These are phyloP conservation scores for Candida hungchunana DNA, from an alignment of 805 yeast genomes.

Conservation along the genomic window DNA sequence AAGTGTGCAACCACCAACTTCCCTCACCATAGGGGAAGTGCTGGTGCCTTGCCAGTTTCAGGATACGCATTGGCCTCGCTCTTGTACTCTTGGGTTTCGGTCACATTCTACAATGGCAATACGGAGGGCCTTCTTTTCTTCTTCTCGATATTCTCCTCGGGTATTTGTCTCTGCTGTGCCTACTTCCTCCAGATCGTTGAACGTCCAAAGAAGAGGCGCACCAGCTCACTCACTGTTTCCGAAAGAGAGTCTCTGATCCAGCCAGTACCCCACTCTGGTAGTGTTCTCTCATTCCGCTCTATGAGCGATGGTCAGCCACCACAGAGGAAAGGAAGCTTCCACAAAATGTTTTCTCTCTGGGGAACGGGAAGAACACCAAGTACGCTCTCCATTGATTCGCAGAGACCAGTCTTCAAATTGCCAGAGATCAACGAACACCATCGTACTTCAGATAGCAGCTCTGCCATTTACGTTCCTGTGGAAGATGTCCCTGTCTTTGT, in stretches of 20 bases:
- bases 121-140: slow-evolving; percentile 54
- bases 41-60: slow-evolving; percentile 28
- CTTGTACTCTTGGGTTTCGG: slow-evolving; percentile 54
- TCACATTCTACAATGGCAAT: slow-evolving; percentile 46
- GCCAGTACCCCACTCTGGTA: slow-evolving; percentile 8
- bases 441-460: slow-evolving; percentile 12
- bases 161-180: slow-evolving; percentile 30
- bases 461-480: slow-evolving; percentile 27
- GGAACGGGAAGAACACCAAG: slow-evolving; percentile 28
- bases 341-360: slow-evolving; percentile 24
- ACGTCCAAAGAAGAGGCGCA: slow-evolving; percentile 9
- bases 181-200: slow-evolving; percentile 26
- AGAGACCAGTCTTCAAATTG: slow-evolving; percentile 11
- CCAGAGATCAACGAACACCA: slow-evolving; percentile 8
- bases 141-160: slow-evolving; percentile 47
- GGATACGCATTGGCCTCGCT: slow-evolving; percentile 67
- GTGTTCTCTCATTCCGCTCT: slow-evolving; percentile 11
- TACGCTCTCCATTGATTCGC: slow-evolving; percentile 12
- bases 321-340: slow-evolving; percentile 18
- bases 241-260: slow-evolving; percentile 10
- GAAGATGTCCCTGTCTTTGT: slow-evolving; percentile 29
- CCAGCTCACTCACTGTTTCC: slow-evolving; percentile 3
- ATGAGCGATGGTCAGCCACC: slow-evolving; percentile 5
- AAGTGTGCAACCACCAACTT: slow-evolving; percentile 51
- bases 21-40: slow-evolving; percentile 55